A percentile compares a stretch with the other conserved stretches of the same genome.
Conservation (phyloP, 2,329 filamentous ascomycete species). For the Alternaria sp. region DNA sequence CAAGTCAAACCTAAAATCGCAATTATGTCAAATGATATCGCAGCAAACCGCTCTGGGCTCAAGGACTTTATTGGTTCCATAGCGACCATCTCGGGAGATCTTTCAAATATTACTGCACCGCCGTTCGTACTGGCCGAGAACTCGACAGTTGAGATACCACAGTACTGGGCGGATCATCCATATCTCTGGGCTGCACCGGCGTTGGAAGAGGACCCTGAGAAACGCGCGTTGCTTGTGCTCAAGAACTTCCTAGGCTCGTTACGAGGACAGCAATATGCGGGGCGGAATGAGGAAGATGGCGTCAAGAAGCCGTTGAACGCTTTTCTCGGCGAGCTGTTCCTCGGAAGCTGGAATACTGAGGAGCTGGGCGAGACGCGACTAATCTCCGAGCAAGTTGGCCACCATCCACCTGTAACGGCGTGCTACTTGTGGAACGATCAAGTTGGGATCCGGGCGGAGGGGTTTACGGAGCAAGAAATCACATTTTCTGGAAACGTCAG, state of each 20-base stretch:
- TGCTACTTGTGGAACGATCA: constrained; percentile 57
- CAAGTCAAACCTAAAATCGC: neutral
- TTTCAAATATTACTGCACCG: constrained; percentile 56
- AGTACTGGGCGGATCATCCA: constrained; percentile 56
- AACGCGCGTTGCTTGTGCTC: constrained; percentile 54
- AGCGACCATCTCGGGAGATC: constrained; percentile 54
- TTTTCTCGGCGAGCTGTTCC: constrained; percentile 57
- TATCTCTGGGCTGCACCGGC: constrained; percentile 56
- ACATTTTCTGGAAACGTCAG: constrained; percentile 54
- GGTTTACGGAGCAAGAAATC: constrained; percentile 56
- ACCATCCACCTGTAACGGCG: constrained; percentile 56
- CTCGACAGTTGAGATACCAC: constrained; percentile 55
- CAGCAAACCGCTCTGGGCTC: constrained; percentile 38
- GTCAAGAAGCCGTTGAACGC: constrained; percentile 61
- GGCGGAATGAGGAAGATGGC: constrained; percentile 50
- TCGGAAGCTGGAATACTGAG: constrained; percentile 44
- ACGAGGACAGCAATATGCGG: constrained; percentile 57
- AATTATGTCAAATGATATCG: constrained; percentile 28
- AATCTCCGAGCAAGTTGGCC: constrained; percentile 55
- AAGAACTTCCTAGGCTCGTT: constrained; percentile 58
- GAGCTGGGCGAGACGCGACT: constrained; percentile 50
- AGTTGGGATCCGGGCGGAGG: constrained; percentile 52
- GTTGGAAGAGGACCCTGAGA: constrained; percentile 47
- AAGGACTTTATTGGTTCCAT: constrained; percentile 49
- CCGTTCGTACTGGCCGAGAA: constrained; percentile 55